Conservation (phyloP, 2,329 filamentous ascomycete species). For the Byssochlamys sp. region DNA sequence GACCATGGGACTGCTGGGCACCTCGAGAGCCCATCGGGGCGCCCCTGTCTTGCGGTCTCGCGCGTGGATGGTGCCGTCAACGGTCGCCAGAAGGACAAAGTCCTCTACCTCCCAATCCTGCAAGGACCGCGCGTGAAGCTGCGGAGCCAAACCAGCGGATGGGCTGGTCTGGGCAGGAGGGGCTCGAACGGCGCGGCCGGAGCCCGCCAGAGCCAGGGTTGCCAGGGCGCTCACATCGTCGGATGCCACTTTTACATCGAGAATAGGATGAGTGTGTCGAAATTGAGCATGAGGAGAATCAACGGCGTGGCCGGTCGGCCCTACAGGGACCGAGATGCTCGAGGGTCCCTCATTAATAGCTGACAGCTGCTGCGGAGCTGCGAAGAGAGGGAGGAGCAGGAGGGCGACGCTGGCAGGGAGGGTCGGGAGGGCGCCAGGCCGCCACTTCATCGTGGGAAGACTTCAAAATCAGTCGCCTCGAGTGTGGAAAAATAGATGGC, state of each 20-base stretch:
- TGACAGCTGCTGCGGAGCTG: slow-evolving; percentile 56
- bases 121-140: slow-evolving; percentile 89
- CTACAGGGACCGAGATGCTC: slow-evolving; percentile 19
- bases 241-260: slow-evolving; percentile 26
- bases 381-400: slow-evolving; percentile 50
- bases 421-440: slow-evolving; percentile 48
- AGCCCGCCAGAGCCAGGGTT: slow-evolving; percentile 86
- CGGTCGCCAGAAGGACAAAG: slow-evolving; percentile 98
- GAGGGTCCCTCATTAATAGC: slow-evolving; percentile 21
- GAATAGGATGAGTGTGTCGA: slow-evolving; percentile 13
- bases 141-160: slow-evolving; percentile 63
- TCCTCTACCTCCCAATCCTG: slow-evolving; percentile 99
- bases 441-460: slow-evolving; percentile 54
- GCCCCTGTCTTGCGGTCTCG: slow-evolving; percentile 77
- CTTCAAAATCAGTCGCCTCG: slow-evolving; percentile 23
- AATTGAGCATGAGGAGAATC: slow-evolving; percentile 10
- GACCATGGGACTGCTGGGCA: slow-evolving; percentile 71
- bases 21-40: slow-evolving; percentile 74
- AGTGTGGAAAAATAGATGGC: background rate
- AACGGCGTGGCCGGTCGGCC: slow-evolving; percentile 12
- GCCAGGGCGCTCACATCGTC: slow-evolving; percentile 85
- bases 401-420: slow-evolving; percentile 49
- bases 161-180: slow-evolving; percentile 64
- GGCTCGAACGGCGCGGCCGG: slow-evolving; percentile 78
- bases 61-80: slow-evolving; percentile 92